A percentile compares a stretch with the other conserved stretches of the same genome.
These are phyloP conservation scores for Evansstolkia leycettana DNA, from an alignment of 495 filamentous ascomycete genomes.

Conservation along the genomic window DNA sequence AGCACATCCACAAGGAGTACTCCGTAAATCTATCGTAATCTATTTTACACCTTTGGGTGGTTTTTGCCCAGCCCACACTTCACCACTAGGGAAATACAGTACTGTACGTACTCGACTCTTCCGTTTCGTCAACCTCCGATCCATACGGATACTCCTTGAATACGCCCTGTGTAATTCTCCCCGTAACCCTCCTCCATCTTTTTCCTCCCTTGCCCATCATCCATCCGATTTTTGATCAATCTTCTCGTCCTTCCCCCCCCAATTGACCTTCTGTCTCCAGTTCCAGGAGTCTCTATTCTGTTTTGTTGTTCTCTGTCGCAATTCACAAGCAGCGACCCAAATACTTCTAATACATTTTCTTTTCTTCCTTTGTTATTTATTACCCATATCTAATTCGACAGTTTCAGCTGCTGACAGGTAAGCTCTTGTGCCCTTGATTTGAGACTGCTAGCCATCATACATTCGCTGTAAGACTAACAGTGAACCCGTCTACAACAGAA, in stretches of 20 bases:
- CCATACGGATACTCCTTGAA: not conserved
- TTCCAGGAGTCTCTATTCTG: constrained; percentile 4
- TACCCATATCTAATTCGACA: constrained; percentile 12
- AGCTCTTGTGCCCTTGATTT: constrained; percentile 1
- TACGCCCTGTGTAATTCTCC: constrained; percentile 1
- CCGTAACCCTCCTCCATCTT: constrained; percentile 3
- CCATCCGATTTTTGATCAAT: constrained; percentile 8
- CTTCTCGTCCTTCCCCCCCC: not conserved
- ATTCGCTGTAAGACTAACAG: not conserved
- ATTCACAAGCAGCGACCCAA: constrained; percentile 3
- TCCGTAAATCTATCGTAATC: too few species aligned
- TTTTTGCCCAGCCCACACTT: too few species aligned
- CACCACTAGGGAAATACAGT: too few species aligned
- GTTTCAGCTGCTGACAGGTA: constrained; percentile 15
- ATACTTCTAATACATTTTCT: constrained; percentile 1
- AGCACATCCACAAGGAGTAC: too few species aligned
- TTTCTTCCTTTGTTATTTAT: constrained; percentile 5
- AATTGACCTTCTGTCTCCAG: constrained; percentile 5
- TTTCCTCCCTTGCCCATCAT: constrained; percentile 7
- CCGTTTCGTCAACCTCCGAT: not conserved
- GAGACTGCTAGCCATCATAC: not conserved
- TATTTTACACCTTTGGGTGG: too few species aligned
- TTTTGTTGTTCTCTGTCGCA: constrained; percentile 2
- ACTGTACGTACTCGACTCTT: too few species aligned
- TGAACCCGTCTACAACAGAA: not conserved